A percentile compares a stretch with the other conserved stretches of the same genome.
These are phyloP conservation scores for Neonectria sp. DNA, from an alignment of 2,329 filamentous ascomycete species.

Conservation along the genomic window DNA sequence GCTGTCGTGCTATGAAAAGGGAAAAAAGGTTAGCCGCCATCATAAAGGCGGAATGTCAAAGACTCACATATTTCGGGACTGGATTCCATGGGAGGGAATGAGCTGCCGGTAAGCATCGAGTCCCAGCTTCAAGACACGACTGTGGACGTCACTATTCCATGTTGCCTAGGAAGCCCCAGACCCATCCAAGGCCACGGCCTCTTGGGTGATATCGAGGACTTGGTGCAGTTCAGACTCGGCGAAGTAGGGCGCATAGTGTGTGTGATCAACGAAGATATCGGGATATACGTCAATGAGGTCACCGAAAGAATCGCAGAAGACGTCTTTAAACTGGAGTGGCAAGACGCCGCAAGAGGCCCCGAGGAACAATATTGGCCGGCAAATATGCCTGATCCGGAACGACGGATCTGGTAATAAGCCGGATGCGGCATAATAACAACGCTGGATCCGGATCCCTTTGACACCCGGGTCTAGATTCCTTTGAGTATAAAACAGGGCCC, in stretches of 20 bases:
- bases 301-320: conserved; percentile 1
- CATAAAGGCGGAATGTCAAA: too few species aligned
- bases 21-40: not conserved
- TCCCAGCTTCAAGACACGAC: conserved; percentile 9
- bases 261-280: conserved; percentile 1
- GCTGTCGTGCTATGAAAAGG: not conserved
- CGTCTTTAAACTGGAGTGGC: not conserved
- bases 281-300: not conserved
- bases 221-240: not conserved
- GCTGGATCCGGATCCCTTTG: too few species aligned
- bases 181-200: conserved; percentile 3
- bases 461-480: too few species aligned
- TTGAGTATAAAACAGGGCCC: too few species aligned
- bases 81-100: not conserved
- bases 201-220: conserved; percentile 16
- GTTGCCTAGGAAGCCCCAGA: not conserved
- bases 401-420: too few species aligned
- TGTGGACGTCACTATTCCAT: conserved; percentile 11
- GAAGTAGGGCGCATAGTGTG: not conserved
- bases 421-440: too few species aligned
- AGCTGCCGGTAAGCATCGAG: conserved; percentile 1
- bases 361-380: not conserved
- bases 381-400: too few species aligned
- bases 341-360: conserved; percentile 1
- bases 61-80: conserved; percentile 6